These are phyloP conservation scores for Perkinsus chesapeaki DNA, from an alignment of 169 alveolate genomes.

Conservation along the genomic window DNA sequence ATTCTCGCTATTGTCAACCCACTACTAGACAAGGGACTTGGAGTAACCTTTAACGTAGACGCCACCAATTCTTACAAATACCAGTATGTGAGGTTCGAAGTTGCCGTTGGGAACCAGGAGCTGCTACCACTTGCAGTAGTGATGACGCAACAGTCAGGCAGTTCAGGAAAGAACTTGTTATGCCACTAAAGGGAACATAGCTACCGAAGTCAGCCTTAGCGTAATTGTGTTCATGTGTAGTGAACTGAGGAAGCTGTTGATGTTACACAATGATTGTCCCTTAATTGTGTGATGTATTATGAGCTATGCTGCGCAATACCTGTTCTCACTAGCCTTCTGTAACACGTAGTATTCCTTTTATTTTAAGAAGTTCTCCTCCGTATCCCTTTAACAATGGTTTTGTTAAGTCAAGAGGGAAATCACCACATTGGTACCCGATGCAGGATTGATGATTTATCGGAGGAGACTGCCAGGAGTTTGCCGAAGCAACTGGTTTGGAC, in stretches of 20 bases:
- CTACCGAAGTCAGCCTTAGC: too few relatives aligned
- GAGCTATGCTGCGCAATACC: not conserved
- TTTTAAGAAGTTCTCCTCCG: not conserved
- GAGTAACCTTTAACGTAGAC: too few relatives aligned
- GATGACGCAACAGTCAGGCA: too few relatives aligned
- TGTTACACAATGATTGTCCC: not conserved
- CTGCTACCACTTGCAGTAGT: too few relatives aligned
- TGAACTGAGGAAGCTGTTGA: not conserved
- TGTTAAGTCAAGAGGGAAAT: conserved; percentile 2
- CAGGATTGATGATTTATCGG: not conserved
- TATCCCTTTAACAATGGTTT: not conserved
- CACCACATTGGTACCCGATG: not conserved
- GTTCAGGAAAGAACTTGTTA: too few relatives aligned
- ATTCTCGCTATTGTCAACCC: too few relatives aligned
- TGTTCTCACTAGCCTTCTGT: not conserved
- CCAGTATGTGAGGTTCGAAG: too few relatives aligned
- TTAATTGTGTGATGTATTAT: not conserved
- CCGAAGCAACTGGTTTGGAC: not conserved
- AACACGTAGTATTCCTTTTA: not conserved
- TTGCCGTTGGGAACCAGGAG: too few relatives aligned
- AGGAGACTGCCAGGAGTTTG: not conserved
- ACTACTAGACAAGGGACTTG: too few relatives aligned
- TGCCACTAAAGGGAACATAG: too few relatives aligned
- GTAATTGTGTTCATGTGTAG: not conserved
- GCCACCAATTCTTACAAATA: too few relatives aligned